Evolutionary conservation across 345 rosid species (phyloP).

Genomic region (Hibiscus trionum): DNA sequence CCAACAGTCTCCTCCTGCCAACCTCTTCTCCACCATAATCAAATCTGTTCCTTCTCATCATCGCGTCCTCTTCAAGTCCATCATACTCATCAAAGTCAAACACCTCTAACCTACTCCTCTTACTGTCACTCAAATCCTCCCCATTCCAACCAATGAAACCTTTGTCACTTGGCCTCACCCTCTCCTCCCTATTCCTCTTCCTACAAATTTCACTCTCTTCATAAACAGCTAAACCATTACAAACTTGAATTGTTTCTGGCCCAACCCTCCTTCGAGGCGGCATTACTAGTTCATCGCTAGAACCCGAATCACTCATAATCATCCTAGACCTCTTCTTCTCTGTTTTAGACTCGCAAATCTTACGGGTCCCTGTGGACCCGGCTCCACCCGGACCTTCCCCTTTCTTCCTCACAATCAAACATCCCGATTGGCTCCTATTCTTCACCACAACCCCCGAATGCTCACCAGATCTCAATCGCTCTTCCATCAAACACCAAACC

Average conservation of each 20-base stretch:
- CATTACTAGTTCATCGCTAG: slow-evolving; percentile 59
- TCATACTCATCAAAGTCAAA: slow-evolving; percentile 84
- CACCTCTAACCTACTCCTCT: slow-evolving; percentile 59
- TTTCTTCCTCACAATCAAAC: slow-evolving; percentile 78
- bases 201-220: slow-evolving; percentile 37
- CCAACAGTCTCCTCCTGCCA: slow-evolving; percentile 35
- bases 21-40: slow-evolving; percentile 36
- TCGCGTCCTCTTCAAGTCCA: slow-evolving; percentile 41
- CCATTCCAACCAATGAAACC: slow-evolving; percentile 35
- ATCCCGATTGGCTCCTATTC: slow-evolving; percentile 75
- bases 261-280: slow-evolving; percentile 39
- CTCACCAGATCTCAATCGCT: slow-evolving; percentile 64
- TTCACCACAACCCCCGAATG: slow-evolving; percentile 51
- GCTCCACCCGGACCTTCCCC: slow-evolving; percentile 39
- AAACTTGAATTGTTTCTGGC: slow-evolving; percentile 29
- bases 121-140: slow-evolving; percentile 35
- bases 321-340: slow-evolving; percentile 53
- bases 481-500: slow-evolving; percentile 48
- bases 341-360: slow-evolving; percentile 30
- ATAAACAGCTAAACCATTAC: slow-evolving; percentile 36
- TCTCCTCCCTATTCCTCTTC: slow-evolving; percentile 42
- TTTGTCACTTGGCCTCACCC: slow-evolving; percentile 26
- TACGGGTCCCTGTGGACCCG: slow-evolving; percentile 23
- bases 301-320: slow-evolving; percentile 60
- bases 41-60: slow-evolving; percentile 32